Percentiles rank a stretch among this genome's conserved stretches.
These are phyloP conservation scores for Cryptococcus sp. DNA, from an alignment of 1,284 basidiomycete species.

Conservation along the genomic window DNA sequence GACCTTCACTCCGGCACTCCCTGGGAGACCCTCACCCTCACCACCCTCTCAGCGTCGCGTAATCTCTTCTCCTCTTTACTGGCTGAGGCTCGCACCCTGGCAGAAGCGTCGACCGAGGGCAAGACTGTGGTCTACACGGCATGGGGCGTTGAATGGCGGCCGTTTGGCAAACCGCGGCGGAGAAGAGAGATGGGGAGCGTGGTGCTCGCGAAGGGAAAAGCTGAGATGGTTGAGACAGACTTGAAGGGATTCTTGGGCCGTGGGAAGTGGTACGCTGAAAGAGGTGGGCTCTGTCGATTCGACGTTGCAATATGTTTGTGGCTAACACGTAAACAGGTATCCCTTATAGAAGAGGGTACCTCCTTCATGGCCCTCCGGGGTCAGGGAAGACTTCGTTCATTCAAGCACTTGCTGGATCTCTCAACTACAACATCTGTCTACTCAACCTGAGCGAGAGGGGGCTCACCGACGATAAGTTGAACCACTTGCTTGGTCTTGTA, in stretches of 20 bases:
- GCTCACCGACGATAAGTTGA: constrained; percentile 93
- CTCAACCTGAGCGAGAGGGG: constrained; percentile 96
- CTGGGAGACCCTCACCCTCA: constrained; percentile 96
- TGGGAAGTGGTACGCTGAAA: constrained; percentile 91
- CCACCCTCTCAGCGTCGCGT: constrained; percentile 83
- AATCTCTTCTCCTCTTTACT: constrained; percentile 76
- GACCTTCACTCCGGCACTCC: constrained; percentile 87
- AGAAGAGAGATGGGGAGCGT: constrained; percentile 87
- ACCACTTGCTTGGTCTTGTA: constrained; percentile 86
- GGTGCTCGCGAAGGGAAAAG: constrained; percentile 76
- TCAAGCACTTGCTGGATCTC: constrained; percentile 86
- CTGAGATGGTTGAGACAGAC: constrained; percentile 75
- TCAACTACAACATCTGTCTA: constrained; percentile 94
- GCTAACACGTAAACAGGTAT: constrained; percentile 63
- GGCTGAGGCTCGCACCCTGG: constrained; percentile 81
- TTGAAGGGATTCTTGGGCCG: constrained; percentile 77
- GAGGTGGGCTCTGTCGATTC: constrained; percentile 61
- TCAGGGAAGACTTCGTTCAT: constrained; percentile 99
- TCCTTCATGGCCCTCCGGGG: constrained; percentile 93
- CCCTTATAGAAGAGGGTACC: constrained; percentile 92
- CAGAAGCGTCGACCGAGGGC: constrained; percentile 81
- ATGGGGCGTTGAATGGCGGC: constrained; percentile 94
- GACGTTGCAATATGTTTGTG: neutral
- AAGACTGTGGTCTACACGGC: constrained; percentile 95
- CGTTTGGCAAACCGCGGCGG: constrained; percentile 86